phyloP scores from a whole-genome alignment of 1,139 yeast genomes.

The Geotrichum phurueaensis region DNA sequence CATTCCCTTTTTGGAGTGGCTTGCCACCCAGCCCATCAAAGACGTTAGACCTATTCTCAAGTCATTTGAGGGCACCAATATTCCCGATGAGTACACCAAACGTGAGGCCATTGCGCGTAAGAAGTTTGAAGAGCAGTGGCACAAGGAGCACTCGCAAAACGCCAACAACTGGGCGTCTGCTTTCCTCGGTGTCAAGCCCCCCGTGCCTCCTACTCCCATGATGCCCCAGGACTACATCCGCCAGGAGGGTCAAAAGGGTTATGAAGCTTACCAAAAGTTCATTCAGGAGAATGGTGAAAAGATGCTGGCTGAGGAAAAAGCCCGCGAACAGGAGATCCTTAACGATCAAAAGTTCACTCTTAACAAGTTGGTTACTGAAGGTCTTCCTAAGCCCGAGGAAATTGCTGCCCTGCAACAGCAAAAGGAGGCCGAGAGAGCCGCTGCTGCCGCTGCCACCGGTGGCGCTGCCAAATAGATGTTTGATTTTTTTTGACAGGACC shows the following conservation, averaged over 20 bases:
- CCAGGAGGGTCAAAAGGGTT: conserved; percentile 88
- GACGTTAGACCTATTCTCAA: conserved; percentile 86
- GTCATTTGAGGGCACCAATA: conserved; percentile 59
- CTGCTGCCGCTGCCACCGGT: conserved; percentile 9
- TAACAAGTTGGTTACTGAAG: conserved; percentile 78
- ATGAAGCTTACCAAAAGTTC: conserved; percentile 74
- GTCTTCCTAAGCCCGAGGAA: conserved; percentile 80
- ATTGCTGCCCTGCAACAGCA: conserved; percentile 62
- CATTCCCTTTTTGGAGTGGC: conserved; percentile 89
- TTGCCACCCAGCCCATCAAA: conserved; percentile 83
- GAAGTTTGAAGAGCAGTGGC: conserved; percentile 64
- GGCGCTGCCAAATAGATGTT: background rate
- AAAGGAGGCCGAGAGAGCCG: conserved; percentile 28
- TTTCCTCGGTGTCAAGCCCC: conserved; percentile 56
- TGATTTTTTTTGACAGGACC: background rate
- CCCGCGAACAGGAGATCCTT: conserved; percentile 70
- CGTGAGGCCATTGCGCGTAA: conserved; percentile 74
- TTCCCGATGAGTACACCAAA: conserved; percentile 71
- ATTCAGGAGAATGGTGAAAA: conserved; percentile 86
- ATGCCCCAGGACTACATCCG: conserved; percentile 89
- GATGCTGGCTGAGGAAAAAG: conserved; percentile 70
- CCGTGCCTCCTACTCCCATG: conserved; percentile 54
- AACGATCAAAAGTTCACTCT: conserved; percentile 73
- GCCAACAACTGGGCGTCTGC: conserved; percentile 50
- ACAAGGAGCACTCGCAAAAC: conserved; percentile 38